phyloP scores from a whole-genome alignment of 176 grass and related monocot genomes.

The Cenchrus fungigraminus region DNA sequence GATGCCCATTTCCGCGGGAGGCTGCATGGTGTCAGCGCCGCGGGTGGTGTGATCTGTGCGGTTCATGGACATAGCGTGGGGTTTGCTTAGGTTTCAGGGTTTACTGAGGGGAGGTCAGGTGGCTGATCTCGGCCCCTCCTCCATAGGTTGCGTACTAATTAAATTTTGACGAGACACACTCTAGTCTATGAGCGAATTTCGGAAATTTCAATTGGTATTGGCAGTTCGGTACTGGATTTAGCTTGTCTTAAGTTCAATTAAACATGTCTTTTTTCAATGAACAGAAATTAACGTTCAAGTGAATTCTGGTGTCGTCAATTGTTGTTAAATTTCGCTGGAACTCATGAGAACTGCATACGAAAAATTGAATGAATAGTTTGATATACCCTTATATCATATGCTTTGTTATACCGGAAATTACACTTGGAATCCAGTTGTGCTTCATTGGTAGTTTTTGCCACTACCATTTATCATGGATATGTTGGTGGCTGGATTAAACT shows the following conservation, averaged over 20 bases:
- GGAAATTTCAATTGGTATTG: not conserved
- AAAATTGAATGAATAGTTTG: not conserved
- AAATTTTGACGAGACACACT: not conserved
- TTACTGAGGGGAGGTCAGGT: not conserved
- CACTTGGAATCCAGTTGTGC: not conserved
- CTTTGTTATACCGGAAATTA: not conserved
- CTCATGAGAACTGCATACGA: not conserved
- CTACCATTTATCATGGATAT: conserved; percentile 6
- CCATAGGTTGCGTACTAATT: not conserved
- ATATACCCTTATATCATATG: not conserved
- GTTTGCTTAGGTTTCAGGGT: conserved; percentile 17
- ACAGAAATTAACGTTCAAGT: not conserved
- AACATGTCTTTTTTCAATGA: not conserved
- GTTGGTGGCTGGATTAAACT: conserved; percentile 13
- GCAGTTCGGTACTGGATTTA: not conserved
- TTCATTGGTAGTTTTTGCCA: not conserved
- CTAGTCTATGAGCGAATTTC: not conserved
- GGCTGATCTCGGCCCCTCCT: not conserved
- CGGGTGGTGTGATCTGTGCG: not conserved
- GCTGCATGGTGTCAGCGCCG: not conserved
- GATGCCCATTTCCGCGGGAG: not conserved
- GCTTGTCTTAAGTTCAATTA: not conserved
- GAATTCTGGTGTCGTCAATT: not conserved
- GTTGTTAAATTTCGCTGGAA: not conserved
- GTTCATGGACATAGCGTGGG: not conserved